Base-by-base conservation (phyloP, 2,329 filamentous ascomycete genomes). In the Microascus cirrosus region DNA sequence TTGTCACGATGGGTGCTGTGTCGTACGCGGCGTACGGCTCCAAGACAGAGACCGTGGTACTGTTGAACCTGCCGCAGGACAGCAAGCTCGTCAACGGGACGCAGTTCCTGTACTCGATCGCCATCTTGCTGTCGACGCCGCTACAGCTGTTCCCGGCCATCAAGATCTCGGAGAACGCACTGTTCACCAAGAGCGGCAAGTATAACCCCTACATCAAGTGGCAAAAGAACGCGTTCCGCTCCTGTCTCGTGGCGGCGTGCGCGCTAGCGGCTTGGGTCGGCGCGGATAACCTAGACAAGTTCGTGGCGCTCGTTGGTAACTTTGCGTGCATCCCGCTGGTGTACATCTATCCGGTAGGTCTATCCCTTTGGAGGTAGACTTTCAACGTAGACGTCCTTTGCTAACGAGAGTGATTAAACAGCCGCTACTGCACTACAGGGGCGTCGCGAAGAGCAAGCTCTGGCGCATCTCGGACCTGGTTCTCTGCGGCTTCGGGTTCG, bases 191-290 rank as follows among this genome's bases (percentile, higher is more conserved):
- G 68, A 96, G 91, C 61, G 92, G 94, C 65, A 99, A 99, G 73
- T 96, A 96, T 75, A 96, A 97, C 69, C 92, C 91, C 0, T 94
- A 90, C 68, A 95, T 99, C 77, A 99, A 99, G 77, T 99, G 94
- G 94, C 89, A 97, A 79, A 99, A 99, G 84, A 99, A 99, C 65
- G 77, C 87, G 36, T 99, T 96, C 77, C 87, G 94, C 58, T 99
- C 97, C 78, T 86, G 93, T 68, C 84, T 96, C 61, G 94, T 97
- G 55, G 82, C 89, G 66, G 72, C 94, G 25, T 97, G 94, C 67
- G 89, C 92, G 0, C 73, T 85, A 59, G 87, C 99, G 63, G 93
- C 93, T 1, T 99, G 91, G 90, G 85, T 86, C 52, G 94, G 94
- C 61, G 93, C 94, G 2, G 89, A 90, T 63, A 87, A 97, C 72